Evolutionary conservation across 2,329 filamentous ascomycete species (phyloP).

Genomic region (Teratosphaeria gauchensis): DNA sequence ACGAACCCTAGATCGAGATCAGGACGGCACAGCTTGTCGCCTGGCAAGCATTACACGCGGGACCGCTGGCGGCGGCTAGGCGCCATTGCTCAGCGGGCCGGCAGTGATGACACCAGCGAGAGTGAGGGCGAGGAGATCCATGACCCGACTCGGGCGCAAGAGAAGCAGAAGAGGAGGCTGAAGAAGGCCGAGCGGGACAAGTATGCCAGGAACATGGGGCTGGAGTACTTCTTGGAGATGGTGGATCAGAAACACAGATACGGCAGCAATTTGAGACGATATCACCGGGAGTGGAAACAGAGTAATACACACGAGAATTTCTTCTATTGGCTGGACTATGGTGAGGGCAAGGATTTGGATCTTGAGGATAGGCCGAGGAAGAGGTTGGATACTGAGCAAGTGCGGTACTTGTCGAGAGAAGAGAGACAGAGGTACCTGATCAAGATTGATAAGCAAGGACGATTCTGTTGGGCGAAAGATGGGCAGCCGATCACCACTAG

Average conservation of each 20-base stretch:
- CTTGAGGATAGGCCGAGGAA: conserved; percentile 64
- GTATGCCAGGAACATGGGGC: conserved; percentile 67
- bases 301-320: conserved; percentile 73
- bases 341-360: conserved; percentile 62
- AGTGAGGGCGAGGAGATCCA: conserved; percentile 35
- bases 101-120: conserved; percentile 51
- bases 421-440: conserved; percentile 76
- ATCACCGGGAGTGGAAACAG: conserved; percentile 77
- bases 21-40: conserved; percentile 22
- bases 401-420: conserved; percentile 74
- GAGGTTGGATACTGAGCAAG: conserved; percentile 64
- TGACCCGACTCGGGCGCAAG: conserved; percentile 25
- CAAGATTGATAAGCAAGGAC: conserved; percentile 61
- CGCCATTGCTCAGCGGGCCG: conserved; percentile 61
- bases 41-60: conserved; percentile 30
- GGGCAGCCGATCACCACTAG: conserved; percentile 67
- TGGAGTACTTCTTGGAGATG: conserved; percentile 81
- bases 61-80: conserved; percentile 68
- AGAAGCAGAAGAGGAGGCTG: conserved; percentile 33
- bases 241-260: conserved; percentile 66
- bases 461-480: conserved; percentile 82
- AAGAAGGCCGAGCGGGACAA: conserved; percentile 50
- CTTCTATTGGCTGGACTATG: conserved; percentile 87
- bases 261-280: conserved; percentile 69
- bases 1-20: conserved; percentile 36